Evolutionary conservation across 2,329 filamentous ascomycete genomes (phyloP).

Genomic region (Fusarium annulatum): DNA sequence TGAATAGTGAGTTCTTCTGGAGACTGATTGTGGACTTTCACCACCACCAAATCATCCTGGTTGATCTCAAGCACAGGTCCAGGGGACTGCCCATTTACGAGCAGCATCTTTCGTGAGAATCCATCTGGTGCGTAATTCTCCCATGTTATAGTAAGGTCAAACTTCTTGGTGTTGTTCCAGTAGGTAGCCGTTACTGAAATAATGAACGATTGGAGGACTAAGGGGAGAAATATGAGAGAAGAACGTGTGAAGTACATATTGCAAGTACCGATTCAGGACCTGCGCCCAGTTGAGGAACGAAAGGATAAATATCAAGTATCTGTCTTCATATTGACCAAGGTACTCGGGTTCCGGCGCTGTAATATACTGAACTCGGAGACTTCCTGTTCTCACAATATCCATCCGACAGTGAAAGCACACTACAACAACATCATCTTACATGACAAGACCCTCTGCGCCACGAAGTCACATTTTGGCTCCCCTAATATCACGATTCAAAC

Average conservation of each 20-base stretch:
- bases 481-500: neutral
- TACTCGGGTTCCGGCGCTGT: neutral
- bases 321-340: no score
- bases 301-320: neutral
- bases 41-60: constrained; percentile 61
- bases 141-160: constrained; percentile 51
- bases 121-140: constrained; percentile 57
- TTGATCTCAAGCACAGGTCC: constrained; percentile 67
- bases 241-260: constrained; percentile 20
- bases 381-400: neutral
- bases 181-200: constrained; percentile 5
- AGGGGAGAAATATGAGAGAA: constrained; percentile 5
- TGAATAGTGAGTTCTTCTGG: constrained; percentile 62
- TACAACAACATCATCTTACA: neutral
- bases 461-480: neutral
- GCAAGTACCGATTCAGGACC: neutral
- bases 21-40: constrained; percentile 59
- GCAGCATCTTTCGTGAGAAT: constrained; percentile 55
- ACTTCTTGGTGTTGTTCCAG: constrained; percentile 33
- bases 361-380: constrained; percentile 9
- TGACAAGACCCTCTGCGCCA: neutral
- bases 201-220: constrained; percentile 15
- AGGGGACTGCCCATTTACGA: constrained; percentile 71
- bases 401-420: neutral
- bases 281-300: neutral